phyloP scores from a whole-genome alignment of 1,139 yeast species.

The Candida sanyaensis region DNA sequence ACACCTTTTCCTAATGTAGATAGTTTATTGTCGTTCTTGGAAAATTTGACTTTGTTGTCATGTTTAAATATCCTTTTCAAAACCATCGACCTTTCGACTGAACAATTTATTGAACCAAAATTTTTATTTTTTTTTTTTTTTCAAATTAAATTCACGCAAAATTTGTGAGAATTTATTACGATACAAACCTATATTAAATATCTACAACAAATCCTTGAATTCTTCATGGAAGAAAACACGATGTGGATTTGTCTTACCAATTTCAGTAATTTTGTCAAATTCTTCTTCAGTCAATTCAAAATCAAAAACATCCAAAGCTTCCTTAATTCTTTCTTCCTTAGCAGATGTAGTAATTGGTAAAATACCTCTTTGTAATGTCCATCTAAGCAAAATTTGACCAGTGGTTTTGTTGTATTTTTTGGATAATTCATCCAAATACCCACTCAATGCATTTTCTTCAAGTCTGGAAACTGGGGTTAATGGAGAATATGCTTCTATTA shows the following conservation, averaged over 20 bases:
- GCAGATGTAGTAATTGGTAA: conserved; percentile 76
- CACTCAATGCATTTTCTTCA: conserved; percentile 30
- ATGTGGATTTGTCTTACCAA: conserved; percentile 25
- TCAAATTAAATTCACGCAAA: neutral
- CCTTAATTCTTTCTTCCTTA: conserved; percentile 55
- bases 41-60: conserved; percentile 8
- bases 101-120: neutral
- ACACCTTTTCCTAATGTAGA: conserved; percentile 29
- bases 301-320: conserved; percentile 54
- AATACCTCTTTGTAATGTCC: conserved; percentile 64
- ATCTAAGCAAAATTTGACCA: conserved; percentile 66
- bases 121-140: neutral
- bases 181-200: neutral
- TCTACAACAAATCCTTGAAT: conserved; percentile 11
- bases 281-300: conserved; percentile 34
- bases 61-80: neutral
- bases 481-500: conserved; percentile 45
- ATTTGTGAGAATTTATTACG: neutral
- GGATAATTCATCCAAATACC: conserved; percentile 44
- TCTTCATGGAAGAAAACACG: conserved; percentile 25
- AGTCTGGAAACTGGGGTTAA: conserved; percentile 39
- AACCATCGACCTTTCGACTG: neutral
- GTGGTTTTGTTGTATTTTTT: conserved; percentile 58
- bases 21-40: conserved; percentile 10
- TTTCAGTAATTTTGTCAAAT: conserved; percentile 24